Conservation (phyloP, 1,284 basidiomycete species). For the Tilletia caries region DNA sequence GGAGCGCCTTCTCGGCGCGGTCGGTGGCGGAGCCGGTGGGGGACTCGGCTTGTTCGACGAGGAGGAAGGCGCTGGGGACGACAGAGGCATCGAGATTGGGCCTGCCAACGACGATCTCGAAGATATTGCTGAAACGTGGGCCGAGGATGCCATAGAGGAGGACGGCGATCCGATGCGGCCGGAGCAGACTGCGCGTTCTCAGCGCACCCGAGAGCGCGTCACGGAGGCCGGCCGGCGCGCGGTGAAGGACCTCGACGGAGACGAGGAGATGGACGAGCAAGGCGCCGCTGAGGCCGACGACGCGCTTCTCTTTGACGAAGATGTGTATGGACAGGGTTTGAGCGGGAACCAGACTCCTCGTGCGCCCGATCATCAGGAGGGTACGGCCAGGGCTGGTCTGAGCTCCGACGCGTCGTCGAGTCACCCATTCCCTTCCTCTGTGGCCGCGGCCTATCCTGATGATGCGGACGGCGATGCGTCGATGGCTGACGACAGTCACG, state of each 20-base stretch:
- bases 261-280: slow-evolving; percentile 1
- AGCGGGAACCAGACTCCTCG: slow-evolving; percentile 11
- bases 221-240: background rate
- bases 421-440: background rate
- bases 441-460: background rate
- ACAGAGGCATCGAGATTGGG: background rate
- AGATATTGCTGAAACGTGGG: slow-evolving; percentile 3
- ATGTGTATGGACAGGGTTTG: slow-evolving; percentile 39
- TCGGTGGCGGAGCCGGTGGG: slow-evolving; percentile 57
- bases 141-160: background rate
- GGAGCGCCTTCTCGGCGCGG: slow-evolving; percentile 57
- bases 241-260: background rate
- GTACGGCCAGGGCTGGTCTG: slow-evolving; percentile 20
- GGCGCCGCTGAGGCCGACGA: slow-evolving; percentile 27
- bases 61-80: slow-evolving; percentile 23
- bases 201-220: background rate
- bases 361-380: slow-evolving; percentile 12
- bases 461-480: background rate
- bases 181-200: background rate
- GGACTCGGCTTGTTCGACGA: slow-evolving; percentile 39
- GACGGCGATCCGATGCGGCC: slow-evolving; percentile 3
- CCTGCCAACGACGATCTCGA: background rate
- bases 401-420: slow-evolving; percentile 14
- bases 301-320: slow-evolving; percentile 51
- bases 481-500: background rate